Conservation (phyloP, 2,329 filamentous ascomycete genomes). For the Bipolaris oryzae region DNA sequence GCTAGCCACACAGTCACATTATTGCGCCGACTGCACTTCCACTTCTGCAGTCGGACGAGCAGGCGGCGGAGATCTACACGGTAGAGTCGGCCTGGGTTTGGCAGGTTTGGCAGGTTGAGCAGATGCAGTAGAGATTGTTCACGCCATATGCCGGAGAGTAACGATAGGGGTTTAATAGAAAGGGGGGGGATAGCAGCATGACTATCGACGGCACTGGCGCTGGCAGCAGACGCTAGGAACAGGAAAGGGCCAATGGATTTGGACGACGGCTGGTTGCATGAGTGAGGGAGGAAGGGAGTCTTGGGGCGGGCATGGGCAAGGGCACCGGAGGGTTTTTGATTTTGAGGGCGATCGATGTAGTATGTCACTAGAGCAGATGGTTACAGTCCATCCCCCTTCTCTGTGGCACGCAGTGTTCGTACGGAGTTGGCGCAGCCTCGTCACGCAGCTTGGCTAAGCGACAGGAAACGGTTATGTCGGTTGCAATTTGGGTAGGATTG, state of each 20-base stretch:
- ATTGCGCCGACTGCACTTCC: background rate
- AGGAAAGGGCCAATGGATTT: background rate
- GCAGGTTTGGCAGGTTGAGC: background rate
- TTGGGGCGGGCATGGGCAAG: background rate
- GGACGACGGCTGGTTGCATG: slow-evolving; percentile 3
- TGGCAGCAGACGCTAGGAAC: slow-evolving; percentile 12
- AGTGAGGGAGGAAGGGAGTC: slow-evolving; percentile 1
- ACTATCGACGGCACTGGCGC: slow-evolving; percentile 6
- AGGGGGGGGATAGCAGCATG: slow-evolving; percentile 7
- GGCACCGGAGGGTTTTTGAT: slow-evolving; percentile 2
- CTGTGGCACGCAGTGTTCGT: background rate
- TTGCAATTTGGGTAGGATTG: slow-evolving; percentile 16
- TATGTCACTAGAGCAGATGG: slow-evolving; percentile 7
- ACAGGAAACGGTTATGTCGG: slow-evolving; percentile 20
- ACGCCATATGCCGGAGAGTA: background rate
- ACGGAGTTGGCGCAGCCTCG: slow-evolving; percentile 6
- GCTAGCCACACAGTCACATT: slow-evolving; percentile 4
- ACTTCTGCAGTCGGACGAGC: background rate
- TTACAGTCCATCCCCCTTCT: slow-evolving; percentile 1
- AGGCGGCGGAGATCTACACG: background rate
- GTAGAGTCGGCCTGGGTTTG: background rate
- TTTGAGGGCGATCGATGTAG: slow-evolving; percentile 1
- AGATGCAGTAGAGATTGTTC: background rate
- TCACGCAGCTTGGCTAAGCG: slow-evolving; percentile 20
- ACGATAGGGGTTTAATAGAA: slow-evolving; percentile 3